Conservation (phyloP, 2,329 filamentous ascomycete genomes). For the Reticulascus tulasneorum region DNA sequence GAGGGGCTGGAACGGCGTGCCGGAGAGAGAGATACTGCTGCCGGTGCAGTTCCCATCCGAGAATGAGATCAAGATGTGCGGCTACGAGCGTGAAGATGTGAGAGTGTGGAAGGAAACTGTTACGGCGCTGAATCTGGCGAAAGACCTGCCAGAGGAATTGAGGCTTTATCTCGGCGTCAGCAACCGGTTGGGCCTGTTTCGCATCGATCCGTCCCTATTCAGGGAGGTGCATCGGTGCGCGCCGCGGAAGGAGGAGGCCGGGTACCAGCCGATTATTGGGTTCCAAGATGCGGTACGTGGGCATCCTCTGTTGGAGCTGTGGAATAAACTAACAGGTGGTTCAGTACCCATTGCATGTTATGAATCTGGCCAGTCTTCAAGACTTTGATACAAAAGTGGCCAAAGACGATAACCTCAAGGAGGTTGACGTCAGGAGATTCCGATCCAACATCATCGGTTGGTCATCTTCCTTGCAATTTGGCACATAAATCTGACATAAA, state of each 20-base stretch:
- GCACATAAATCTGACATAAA: not conserved
- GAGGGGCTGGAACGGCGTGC: constrained; percentile 42
- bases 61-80: constrained; percentile 52
- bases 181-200: constrained; percentile 64
- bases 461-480: constrained; percentile 9
- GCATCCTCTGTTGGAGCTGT: not conserved
- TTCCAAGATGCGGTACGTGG: constrained; percentile 65
- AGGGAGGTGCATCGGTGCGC: constrained; percentile 59
- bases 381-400: constrained; percentile 55
- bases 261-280: constrained; percentile 61
- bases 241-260: constrained; percentile 52
- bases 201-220: constrained; percentile 54
- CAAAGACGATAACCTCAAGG: constrained; percentile 40
- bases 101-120: constrained; percentile 60
- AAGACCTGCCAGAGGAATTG: constrained; percentile 59
- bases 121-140: constrained; percentile 51
- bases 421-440: constrained; percentile 61
- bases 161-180: constrained; percentile 62
- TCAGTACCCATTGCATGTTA: constrained; percentile 66
- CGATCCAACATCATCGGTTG: constrained; percentile 67
- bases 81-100: constrained; percentile 58
- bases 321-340: not conserved
- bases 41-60: constrained; percentile 59
- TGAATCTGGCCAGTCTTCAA: constrained; percentile 61
- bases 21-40: constrained; percentile 62